Evolutionary conservation across 768 basidiomycete species (phyloP).

Genomic region (Auricularia heimuer): DNA sequence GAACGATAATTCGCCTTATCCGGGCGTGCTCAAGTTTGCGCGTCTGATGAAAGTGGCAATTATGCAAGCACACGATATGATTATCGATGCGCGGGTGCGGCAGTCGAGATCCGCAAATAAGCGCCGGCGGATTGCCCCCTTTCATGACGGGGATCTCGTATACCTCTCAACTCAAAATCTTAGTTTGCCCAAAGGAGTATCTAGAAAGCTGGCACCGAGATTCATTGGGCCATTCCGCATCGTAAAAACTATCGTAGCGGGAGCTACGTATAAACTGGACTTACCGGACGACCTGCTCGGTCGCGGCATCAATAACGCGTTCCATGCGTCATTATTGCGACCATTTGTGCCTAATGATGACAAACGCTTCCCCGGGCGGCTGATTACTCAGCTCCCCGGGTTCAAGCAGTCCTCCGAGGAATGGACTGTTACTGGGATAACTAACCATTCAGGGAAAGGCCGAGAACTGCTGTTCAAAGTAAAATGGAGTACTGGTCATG

Average conservation of each 20-base stretch:
- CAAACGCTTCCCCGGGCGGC: slow-evolving; percentile 7
- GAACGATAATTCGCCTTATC: not conserved
- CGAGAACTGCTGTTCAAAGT: no score
- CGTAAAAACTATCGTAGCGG: not conserved
- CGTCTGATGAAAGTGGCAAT: not conserved
- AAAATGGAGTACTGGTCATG: no score
- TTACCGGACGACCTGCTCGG: not conserved
- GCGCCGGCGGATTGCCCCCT: not conserved
- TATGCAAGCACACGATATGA: not conserved
- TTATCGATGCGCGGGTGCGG: not conserved
- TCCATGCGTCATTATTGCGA: slow-evolving; percentile 10
- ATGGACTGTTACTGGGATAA: no score
- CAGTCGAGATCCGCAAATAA: not conserved
- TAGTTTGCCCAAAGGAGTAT: not conserved
- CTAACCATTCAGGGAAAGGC: no score
- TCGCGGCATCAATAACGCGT: not conserved
- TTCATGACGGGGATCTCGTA: not conserved
- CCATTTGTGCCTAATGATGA: slow-evolving; percentile 8
- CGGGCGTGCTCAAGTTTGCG: not conserved
- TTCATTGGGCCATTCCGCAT: not conserved
- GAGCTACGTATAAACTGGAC: not conserved
- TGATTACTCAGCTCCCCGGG: no score
- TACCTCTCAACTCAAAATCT: not conserved
- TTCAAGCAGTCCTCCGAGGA: no score
- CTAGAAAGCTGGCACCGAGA: not conserved